phyloP scores from a whole-genome alignment of 805 yeast genomes.

The Candida ovalis region DNA sequence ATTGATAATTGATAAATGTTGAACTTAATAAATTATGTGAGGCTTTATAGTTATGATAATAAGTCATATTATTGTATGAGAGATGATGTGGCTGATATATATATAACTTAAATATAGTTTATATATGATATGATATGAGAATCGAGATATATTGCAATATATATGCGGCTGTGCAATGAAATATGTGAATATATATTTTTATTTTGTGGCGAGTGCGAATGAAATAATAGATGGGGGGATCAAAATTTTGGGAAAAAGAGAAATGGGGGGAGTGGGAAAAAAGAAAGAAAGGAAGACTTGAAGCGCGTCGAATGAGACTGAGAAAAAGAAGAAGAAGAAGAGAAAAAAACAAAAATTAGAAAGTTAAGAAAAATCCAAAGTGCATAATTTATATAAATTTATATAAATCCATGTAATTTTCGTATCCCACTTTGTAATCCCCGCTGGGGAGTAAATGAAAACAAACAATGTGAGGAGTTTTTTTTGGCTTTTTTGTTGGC shows the following conservation, averaged over 20 bases:
- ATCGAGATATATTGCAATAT: no score
- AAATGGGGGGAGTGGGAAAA: neutral
- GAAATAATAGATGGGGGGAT: no score
- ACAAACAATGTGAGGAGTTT: neutral
- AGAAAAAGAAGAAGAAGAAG: neutral
- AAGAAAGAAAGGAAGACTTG: neutral
- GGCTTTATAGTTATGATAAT: slow-evolving; percentile 21
- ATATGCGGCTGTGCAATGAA: neutral
- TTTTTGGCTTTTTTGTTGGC: neutral
- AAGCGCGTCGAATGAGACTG: neutral
- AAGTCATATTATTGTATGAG: slow-evolving; percentile 6
- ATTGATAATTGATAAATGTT: slow-evolving; percentile 17
- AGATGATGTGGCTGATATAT: neutral
- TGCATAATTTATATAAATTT: neutral
- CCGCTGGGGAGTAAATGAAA: neutral
- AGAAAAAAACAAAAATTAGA: neutral
- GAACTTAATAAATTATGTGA: slow-evolving; percentile 15
- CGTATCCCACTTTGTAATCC: neutral
- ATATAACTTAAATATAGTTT: neutral
- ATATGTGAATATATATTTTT: neutral
- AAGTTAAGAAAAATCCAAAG: neutral
- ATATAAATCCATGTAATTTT: neutral
- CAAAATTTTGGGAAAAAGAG: no score
- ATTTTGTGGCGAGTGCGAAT: neutral
- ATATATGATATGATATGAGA: no score